Evolutionary conservation across 495 filamentous ascomycete species (phyloP), one percentile per base, ranked within the genome.

Genomic region (Paragyromitra xinjiangensis): DNA sequence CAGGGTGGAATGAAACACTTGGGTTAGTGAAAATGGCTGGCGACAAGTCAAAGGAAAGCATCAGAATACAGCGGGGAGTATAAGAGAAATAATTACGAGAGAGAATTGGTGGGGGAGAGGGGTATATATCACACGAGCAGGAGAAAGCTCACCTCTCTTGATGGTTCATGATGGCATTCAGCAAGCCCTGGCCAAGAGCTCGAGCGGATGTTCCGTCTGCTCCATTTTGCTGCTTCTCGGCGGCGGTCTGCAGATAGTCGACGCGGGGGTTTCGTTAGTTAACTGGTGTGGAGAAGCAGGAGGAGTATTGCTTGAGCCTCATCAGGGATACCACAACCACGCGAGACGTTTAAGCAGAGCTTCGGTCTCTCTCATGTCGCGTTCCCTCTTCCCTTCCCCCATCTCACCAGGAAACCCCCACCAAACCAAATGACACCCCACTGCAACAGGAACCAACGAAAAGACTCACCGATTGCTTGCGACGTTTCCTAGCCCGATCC

Each of bases 401-500:
- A 69, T 44, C 62, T 72, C 66, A 22, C 55, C 58, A 61, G 69
- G 65, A 56, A 65, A 53, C 66, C 75, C 71, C 79, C 79, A 79
- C 70, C 80, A 62, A 69, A 62, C 62, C 55, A 76, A 34, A 55
- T 61, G 51, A 61, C 70, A 69, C 61, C 64, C 75, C 53, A 45
- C 71, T 12, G 64, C 62, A 67, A 63, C 70, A 44, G 39, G 37
- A 44, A 44, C 24, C 59, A 63, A 63, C 59, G 39, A 42, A 68
- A 72, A 66, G 71, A 85, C 84, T 82, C 70, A 85, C 84, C 83
- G 84, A 82, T 70, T 84, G 75, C 78, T 84, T 84, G 71, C 81
- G 80, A 55, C 83, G 78, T 81, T 85, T 85, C 62, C 83, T 51
- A 53, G 84, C 82, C 44, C 84, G 83, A 71, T 81, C 82, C 24